Percentiles rank a stretch among this genome's conserved stretches.
These are phyloP conservation scores for Chaetoceros tenuissimus DNA, from an alignment of 108 stramenopile species.

Conservation along the genomic window DNA sequence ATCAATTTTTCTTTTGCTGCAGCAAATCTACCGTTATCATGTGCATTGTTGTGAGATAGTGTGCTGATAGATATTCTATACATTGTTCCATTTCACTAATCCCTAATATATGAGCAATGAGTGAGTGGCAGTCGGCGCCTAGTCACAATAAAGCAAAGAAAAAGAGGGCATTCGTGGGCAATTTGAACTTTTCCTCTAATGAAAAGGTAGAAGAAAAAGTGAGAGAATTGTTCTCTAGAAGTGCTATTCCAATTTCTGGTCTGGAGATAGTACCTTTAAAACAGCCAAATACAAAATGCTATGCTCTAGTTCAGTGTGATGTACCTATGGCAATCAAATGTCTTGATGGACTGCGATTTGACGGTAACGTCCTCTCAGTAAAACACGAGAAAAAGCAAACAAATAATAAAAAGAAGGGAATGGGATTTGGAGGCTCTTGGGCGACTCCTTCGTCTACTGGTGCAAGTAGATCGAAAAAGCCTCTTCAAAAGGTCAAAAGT, in stretches of 20 bases:
- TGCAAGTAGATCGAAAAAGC: not conserved
- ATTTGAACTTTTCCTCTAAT: not conserved
- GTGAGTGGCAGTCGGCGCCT: no score
- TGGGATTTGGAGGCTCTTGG: not conserved
- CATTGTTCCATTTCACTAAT: no score
- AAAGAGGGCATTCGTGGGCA: not conserved
- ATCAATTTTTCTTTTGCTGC: no score
- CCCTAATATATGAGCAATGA: no score
- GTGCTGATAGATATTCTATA: no score
- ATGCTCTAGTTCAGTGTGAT: not conserved
- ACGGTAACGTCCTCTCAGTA: not conserved
- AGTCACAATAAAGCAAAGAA: conserved; percentile 7
- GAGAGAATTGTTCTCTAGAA: not conserved
- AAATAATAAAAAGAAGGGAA: not conserved
- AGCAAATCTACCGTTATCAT: no score
- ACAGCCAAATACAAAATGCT: not conserved
- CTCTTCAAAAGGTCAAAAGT: not conserved
- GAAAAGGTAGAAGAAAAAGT: not conserved
- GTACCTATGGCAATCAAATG: not conserved
- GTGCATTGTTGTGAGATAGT: no score
- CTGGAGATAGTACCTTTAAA: not conserved
- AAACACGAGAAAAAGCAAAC: not conserved
- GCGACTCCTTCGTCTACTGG: no score
- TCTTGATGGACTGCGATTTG: not conserved
- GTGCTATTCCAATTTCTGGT: not conserved